Conservation (phyloP, 345 rosid genomes). For the thale cress (Arabidopsis thaliana) region TAIR10.1 NC_003076.8:25719001-25719500, state of each 20-base stretch:
- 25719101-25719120: conserved; percentile 78
- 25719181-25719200: neutral
- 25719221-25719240: conserved; percentile 69
- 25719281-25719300: conserved; percentile 86
- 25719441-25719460: conserved; percentile 92
- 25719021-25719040: conserved; percentile 56
- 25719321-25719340: conserved; percentile 88
- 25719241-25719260: conserved; percentile 93
- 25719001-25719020: conserved; percentile 53
- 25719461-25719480: conserved; percentile 12
- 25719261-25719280: conserved; percentile 96
- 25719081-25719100: conserved; percentile 73
- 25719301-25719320: conserved; percentile 96
- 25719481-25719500: neutral
- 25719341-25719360: conserved; percentile 93
- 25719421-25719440: conserved; percentile 84
- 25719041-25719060: conserved; percentile 49
- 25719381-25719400: conserved; percentile 88
- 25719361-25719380: conserved; percentile 78
- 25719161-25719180: neutral
- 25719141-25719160: conserved; percentile 80
- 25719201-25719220: conserved; percentile 14
- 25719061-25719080: conserved; percentile 61
- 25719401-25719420: conserved; percentile 79
- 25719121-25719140: conserved; percentile 88